Percentiles rank a stretch among this genome's conserved stretches.
phyloP scores from a whole-genome alignment of 1,139 yeast genomes.

The Saccharomyces hybrid region DNA sequence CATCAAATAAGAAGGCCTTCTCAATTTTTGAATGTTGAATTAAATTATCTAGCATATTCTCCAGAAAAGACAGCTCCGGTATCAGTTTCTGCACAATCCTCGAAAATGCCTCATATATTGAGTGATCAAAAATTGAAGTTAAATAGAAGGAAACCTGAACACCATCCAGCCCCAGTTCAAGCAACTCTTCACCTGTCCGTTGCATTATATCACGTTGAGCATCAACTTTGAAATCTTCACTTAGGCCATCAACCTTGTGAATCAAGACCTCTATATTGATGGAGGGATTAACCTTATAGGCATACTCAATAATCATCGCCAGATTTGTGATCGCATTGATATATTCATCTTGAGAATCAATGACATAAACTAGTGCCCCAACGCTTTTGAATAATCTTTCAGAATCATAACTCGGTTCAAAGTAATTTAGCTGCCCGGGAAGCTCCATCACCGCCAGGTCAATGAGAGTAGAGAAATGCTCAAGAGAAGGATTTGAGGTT shows the following conservation, averaged over 20 bases:
- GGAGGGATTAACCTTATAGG: conserved; percentile 74
- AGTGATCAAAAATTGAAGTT: conserved; percentile 91
- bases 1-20: conserved; percentile 85
- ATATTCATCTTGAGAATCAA: conserved; percentile 93
- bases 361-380: conserved; percentile 91
- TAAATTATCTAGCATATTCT: conserved; percentile 78
- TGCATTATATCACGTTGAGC: conserved; percentile 97
- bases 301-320: conserved; percentile 82
- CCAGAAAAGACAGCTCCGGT: conserved; percentile 81
- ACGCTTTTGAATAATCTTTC: conserved; percentile 70
- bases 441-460: conserved; percentile 90
- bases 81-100: conserved; percentile 86
- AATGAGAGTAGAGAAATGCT: conserved; percentile 67
- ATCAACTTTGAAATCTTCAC: conserved; percentile 88
- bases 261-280: conserved; percentile 87
- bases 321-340: conserved; percentile 82
- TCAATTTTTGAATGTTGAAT: conserved; percentile 88
- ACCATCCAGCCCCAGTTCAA: conserved; percentile 84
- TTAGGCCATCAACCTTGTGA: conserved; percentile 90
- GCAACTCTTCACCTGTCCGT: conserved; percentile 84
- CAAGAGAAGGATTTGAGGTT: conserved; percentile 81
- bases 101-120: conserved; percentile 91
- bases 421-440: conserved; percentile 88
- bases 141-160: conserved; percentile 86
- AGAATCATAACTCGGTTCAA: conserved; percentile 77